A percentile compares a stretch with the other conserved stretches of the same genome.
Conservation (phyloP, 2,329 filamentous ascomycete species). For the Venturia aucupariae region DNA sequence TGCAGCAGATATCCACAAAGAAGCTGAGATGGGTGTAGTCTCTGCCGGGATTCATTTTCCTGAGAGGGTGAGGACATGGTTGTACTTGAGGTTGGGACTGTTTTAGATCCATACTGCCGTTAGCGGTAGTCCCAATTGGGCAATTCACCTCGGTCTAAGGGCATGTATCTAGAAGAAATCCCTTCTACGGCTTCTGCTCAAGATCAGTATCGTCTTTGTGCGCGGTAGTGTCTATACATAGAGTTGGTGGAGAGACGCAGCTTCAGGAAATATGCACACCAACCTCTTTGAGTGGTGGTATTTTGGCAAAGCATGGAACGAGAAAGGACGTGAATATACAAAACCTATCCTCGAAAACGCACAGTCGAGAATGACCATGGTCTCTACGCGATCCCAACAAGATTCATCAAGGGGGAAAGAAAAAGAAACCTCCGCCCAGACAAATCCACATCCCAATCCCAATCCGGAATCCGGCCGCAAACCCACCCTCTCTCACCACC, state of each 20-base stretch:
- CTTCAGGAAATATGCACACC: neutral
- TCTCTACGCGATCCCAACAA: neutral
- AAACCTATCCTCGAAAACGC: neutral
- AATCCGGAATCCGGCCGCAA: neutral
- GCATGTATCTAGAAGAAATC: too few relatives aligned
- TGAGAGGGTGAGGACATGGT: neutral
- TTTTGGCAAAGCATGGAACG: neutral
- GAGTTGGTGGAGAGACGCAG: too few relatives aligned
- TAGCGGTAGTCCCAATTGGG: neutral
- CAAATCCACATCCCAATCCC: neutral
- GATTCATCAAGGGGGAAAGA: neutral
- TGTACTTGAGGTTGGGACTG: neutral
- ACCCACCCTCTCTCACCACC: neutral
- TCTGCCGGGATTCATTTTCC: neutral
- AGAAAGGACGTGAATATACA: neutral
- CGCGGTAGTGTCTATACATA: too few relatives aligned
- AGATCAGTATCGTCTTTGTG: too few relatives aligned
- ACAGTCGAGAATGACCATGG: neutral
- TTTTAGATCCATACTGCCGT: neutral
- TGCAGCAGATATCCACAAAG: conserved; percentile 3
- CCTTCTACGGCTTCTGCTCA: too few relatives aligned
- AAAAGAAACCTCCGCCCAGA: neutral
- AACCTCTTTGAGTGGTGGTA: neutral
- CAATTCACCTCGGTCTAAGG: neutral
- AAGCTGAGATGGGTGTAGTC: neutral